Conservation (phyloP, 1,139 yeast species). For the Hyphopichia burtonii region DNA sequence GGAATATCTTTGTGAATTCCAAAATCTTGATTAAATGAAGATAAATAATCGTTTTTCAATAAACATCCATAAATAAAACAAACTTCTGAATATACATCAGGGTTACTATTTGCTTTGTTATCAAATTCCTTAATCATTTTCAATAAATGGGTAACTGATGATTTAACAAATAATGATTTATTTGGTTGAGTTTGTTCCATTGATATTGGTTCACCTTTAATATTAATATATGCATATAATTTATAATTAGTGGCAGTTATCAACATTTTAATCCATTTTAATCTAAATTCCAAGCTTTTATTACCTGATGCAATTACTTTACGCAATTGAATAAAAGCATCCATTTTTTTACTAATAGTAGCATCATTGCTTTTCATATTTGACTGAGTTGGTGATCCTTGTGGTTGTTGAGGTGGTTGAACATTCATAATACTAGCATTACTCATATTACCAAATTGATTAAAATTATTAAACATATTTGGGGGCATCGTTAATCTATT, state of each 20-base stretch:
- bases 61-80: constrained; percentile 42
- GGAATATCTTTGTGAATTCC: constrained; percentile 30
- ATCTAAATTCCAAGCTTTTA: constrained; percentile 41
- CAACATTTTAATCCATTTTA: constrained; percentile 48
- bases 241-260: constrained; percentile 41
- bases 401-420: constrained; percentile 6
- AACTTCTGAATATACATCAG: constrained; percentile 25
- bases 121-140: constrained; percentile 39
- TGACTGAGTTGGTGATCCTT: constrained; percentile 2
- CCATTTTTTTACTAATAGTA: constrained; percentile 30
- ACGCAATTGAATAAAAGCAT: constrained; percentile 36
- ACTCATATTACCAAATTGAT: constrained; percentile 1
- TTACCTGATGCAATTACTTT: constrained; percentile 43
- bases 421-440: constrained; percentile 2
- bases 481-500: constrained; percentile 4
- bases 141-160: constrained; percentile 39
- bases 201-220: constrained; percentile 42
- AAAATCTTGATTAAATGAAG: constrained; percentile 37
- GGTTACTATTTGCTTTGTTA: constrained; percentile 20
- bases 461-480: background rate
- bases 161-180: constrained; percentile 38
- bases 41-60: constrained; percentile 34
- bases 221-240: constrained; percentile 42
- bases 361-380: constrained; percentile 16
- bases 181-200: constrained; percentile 32